A percentile compares a stretch with the other conserved stretches of the same genome.
These are phyloP conservation scores for Cordia subcordata DNA, from an alignment of 257 asterid genomes.

Conservation along the genomic window DNA sequence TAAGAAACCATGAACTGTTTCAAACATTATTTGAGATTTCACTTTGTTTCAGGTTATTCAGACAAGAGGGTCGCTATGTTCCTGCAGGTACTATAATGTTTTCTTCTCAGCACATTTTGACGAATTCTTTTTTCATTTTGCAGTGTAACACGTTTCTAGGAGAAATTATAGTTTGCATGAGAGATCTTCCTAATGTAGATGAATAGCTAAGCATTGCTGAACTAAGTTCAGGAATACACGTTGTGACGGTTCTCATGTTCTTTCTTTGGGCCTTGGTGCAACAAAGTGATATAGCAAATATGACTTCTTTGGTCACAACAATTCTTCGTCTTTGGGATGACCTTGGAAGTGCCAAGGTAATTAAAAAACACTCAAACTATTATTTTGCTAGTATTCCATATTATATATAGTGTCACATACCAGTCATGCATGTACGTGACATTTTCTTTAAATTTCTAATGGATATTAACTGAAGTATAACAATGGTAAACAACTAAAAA, in stretches of 20 bases:
- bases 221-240: constrained; percentile 40
- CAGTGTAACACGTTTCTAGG: too few relatives aligned
- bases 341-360: constrained; percentile 34
- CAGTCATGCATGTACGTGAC: too few relatives aligned
- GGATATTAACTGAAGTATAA: too few relatives aligned
- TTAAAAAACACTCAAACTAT: not conserved
- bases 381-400: too few relatives aligned
- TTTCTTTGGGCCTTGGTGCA: constrained; percentile 26
- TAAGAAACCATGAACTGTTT: constrained; percentile 1
- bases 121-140: too few relatives aligned
- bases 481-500: too few relatives aligned
- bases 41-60: constrained; percentile 36
- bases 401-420: too few relatives aligned
- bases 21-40: constrained; percentile 22
- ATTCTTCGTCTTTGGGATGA: constrained; percentile 39
- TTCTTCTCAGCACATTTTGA: not conserved
- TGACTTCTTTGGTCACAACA: constrained; percentile 28
- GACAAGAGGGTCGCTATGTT: constrained; percentile 39
- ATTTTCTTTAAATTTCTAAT: too few relatives aligned
- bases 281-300: constrained; percentile 6
- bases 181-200: constrained; percentile 13
- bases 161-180: not conserved
- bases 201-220: constrained; percentile 41
- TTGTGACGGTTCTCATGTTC: constrained; percentile 22
- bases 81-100: constrained; percentile 29